Conservation (phyloP, 345 rosid species). For the Populus tremula region DNA sequence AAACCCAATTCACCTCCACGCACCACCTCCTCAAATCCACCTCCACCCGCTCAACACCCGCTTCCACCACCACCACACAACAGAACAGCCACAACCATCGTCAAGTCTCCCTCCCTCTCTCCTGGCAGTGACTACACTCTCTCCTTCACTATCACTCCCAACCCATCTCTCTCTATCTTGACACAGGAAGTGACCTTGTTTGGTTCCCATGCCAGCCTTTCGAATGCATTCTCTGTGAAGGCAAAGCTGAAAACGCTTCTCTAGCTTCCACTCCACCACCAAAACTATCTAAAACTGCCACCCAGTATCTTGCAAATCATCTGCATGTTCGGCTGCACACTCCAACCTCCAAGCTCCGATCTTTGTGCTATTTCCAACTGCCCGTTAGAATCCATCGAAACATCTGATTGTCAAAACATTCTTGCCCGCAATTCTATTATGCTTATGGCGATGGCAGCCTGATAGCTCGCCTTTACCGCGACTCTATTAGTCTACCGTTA, state of each 20-base stretch:
- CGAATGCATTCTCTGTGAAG: conserved; percentile 87
- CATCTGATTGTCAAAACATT: conserved; percentile 57
- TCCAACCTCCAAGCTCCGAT: conserved; percentile 61
- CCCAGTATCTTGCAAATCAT: conserved; percentile 56
- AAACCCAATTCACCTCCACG: conserved; percentile 49
- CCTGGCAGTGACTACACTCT: conserved; percentile 91
- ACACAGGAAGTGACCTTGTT: conserved; percentile 95
- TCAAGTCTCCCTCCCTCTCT: conserved; percentile 79
- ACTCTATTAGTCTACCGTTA: conserved; percentile 50
- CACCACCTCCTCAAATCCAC: conserved; percentile 78
- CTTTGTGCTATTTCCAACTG: conserved; percentile 81
- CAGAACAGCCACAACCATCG: conserved; percentile 24
- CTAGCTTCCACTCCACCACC: conserved; percentile 29
- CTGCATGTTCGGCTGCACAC: conserved; percentile 82
- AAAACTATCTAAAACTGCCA: conserved; percentile 48
- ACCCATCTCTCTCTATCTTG: conserved; percentile 70
- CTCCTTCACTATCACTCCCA: conserved; percentile 52
- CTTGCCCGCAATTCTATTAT: conserved; percentile 83
- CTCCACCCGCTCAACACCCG: conserved; percentile 70
- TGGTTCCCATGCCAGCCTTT: conserved; percentile 96
- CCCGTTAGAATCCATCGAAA: conserved; percentile 76
- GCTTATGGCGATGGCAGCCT: conserved; percentile 96
- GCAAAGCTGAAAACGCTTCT: conserved; percentile 31
- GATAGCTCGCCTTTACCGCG: conserved; percentile 54
- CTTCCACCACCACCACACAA: conserved; percentile 48